phyloP scores from a whole-genome alignment of 805 yeast genomes.

The Pichia rugopelliculosa region DNA sequence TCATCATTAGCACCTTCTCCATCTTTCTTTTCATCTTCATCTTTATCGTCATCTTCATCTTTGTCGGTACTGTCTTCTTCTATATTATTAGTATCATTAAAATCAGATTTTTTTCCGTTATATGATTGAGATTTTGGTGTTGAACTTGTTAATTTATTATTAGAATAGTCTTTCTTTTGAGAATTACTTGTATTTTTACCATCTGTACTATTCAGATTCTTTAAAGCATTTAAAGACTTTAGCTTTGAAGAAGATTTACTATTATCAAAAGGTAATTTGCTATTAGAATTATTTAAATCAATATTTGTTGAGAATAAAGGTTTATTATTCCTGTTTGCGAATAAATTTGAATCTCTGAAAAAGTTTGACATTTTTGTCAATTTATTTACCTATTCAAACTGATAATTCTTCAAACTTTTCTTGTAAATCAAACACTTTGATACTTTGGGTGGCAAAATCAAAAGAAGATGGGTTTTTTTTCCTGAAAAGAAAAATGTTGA shows the following conservation, averaged over 20 bases:
- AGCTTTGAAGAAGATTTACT: neutral
- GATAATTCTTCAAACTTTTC: too few species aligned
- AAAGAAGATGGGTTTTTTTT: neutral
- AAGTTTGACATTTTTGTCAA: constrained; percentile 12
- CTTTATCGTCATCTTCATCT: neutral
- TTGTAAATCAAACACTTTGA: neutral
- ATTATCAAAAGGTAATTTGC: neutral
- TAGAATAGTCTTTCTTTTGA: neutral
- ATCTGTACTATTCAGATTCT: neutral
- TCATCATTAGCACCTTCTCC: too few species aligned
- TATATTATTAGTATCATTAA: too few species aligned
- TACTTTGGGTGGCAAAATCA: neutral
- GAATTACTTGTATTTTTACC: neutral
- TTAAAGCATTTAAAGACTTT: neutral
- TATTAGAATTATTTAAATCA: neutral
- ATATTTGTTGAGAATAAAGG: neutral
- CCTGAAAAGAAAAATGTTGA: neutral
- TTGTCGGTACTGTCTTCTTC: neutral
- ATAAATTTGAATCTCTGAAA: constrained; percentile 13
- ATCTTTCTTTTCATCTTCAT: neutral
- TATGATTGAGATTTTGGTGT: too few species aligned
- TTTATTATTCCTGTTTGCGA: neutral
- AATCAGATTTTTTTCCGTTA: too few species aligned
- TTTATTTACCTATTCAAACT: neutral
- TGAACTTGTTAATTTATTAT: too few species aligned